Percentiles rank a stretch among this genome's conserved stretches.
These are phyloP conservation scores for Leptodermis oblonga DNA, from an alignment of 257 asterid species.

Conservation along the genomic window DNA sequence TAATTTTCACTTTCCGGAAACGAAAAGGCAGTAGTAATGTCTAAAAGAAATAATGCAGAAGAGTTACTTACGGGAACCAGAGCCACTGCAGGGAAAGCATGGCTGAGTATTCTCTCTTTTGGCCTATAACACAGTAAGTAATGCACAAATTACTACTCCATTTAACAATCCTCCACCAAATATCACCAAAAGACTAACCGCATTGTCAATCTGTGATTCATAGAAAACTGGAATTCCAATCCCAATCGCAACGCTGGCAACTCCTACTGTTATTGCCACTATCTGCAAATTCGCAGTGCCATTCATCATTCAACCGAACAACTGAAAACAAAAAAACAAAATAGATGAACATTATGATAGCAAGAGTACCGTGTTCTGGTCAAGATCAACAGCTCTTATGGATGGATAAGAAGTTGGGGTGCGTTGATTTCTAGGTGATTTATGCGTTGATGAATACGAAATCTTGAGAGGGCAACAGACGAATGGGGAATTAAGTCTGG, in stretches of 20 bases:
- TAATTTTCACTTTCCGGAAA: neutral
- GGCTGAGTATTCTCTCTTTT: slow-evolving; percentile 89
- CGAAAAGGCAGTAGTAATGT: neutral
- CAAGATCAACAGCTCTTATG: slow-evolving; percentile 79
- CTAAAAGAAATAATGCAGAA: neutral
- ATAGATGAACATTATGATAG: neutral
- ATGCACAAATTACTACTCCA: neutral
- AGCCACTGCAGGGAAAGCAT: slow-evolving; percentile 90
- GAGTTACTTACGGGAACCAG: slow-evolving; percentile 81
- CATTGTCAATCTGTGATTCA: slow-evolving; percentile 79
- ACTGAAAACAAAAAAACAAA: neutral
- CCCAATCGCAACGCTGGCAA: slow-evolving; percentile 77
- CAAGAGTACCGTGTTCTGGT: slow-evolving; percentile 66
- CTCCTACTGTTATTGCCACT: slow-evolving; percentile 79
- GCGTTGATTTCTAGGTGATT: slow-evolving; percentile 31
- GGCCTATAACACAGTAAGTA: slow-evolving; percentile 44
- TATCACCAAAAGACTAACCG: slow-evolving; percentile 38
- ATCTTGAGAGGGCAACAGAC: slow-evolving; percentile 49
- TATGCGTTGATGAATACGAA: slow-evolving; percentile 26
- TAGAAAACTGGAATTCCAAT: slow-evolving; percentile 92
- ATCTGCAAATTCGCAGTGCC: slow-evolving; percentile 40
- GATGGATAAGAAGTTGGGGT: slow-evolving; percentile 53
- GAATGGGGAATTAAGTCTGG: slow-evolving; percentile 59
- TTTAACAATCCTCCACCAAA: neutral
- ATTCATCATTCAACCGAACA: neutral